phyloP scores from a whole-genome alignment of 2,329 filamentous ascomycete genomes.

The Aspergillus hiratsukae region DNA sequence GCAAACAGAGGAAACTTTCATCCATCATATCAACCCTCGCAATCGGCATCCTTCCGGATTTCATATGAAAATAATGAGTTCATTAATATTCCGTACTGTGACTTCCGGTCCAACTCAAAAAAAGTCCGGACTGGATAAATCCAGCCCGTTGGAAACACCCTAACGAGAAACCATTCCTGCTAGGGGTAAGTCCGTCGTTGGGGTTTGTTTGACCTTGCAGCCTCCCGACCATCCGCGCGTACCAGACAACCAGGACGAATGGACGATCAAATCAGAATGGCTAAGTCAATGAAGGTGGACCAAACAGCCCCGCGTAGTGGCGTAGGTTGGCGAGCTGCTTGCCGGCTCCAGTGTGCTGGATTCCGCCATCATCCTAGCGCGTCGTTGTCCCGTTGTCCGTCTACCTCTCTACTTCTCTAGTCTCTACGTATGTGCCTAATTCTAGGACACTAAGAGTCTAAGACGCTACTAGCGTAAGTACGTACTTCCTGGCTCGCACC shows the following conservation, averaged over 20 bases:
- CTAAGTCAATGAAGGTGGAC: conserved; percentile 4
- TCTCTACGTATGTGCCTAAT: not conserved
- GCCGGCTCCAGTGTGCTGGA: conserved; percentile 13
- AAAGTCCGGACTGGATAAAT: not conserved
- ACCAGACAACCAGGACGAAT: not conserved
- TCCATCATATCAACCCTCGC: not conserved
- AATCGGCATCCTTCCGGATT: not conserved
- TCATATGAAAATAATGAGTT: not conserved
- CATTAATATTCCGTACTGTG: not conserved
- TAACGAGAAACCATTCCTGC: not conserved
- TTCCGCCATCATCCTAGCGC: not conserved
- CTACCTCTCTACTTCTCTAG: not conserved
- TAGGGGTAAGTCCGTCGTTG: not conserved
- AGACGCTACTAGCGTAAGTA: not conserved
- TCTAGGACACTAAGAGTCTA: too few species aligned
- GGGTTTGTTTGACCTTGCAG: not conserved
- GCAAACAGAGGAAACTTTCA: not conserved
- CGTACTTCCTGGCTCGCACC: not conserved
- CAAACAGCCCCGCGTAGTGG: conserved; percentile 11
- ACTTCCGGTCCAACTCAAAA: not conserved
- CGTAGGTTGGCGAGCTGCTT: not conserved
- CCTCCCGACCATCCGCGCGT: not conserved
- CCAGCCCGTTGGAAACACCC: not conserved
- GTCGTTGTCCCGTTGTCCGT: conserved; percentile 1
- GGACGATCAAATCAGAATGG: not conserved